Conservation (phyloP, 768 basidiomycete genomes). For the Leccinum arenicola region DNA sequence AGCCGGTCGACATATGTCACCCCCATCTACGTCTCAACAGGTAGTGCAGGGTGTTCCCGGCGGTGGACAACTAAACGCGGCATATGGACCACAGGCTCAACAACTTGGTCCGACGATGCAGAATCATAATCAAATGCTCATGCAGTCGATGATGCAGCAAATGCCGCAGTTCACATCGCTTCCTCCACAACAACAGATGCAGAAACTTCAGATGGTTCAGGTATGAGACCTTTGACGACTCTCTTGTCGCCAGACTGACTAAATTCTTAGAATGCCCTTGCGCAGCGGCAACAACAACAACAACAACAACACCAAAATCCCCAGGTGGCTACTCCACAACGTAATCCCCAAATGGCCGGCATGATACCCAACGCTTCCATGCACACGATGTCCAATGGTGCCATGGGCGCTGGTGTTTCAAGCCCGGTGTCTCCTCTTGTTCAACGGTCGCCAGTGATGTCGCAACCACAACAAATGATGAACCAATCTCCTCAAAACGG, state of each 20-base stretch:
- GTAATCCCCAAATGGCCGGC: constrained; percentile 31
- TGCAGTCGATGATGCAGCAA: constrained; percentile 50
- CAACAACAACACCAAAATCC: constrained; percentile 29
- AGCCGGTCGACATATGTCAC: constrained; percentile 42
- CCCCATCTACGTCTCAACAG: constrained; percentile 30
- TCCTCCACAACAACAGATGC: constrained; percentile 54
- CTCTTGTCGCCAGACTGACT: constrained; percentile 7
- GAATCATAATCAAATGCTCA: constrained; percentile 52
- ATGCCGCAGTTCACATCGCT: constrained; percentile 54
- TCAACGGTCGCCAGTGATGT: constrained; percentile 30
- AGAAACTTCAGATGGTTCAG: constrained; percentile 53
- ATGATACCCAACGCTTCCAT: constrained; percentile 29
- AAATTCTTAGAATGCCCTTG: constrained; percentile 13
- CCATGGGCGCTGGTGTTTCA: constrained; percentile 20
- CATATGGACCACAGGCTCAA: constrained; percentile 36
- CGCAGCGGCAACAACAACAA: constrained; percentile 31
- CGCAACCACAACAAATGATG: constrained; percentile 27
- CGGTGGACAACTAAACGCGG: constrained; percentile 18
- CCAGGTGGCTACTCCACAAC: constrained; percentile 22
- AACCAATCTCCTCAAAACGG: constrained; percentile 30
- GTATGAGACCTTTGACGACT: constrained; percentile 30
- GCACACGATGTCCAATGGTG: constrained; percentile 24
- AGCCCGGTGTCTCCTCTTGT: constrained; percentile 30
- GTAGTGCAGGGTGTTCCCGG: constrained; percentile 15
- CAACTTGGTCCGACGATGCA: constrained; percentile 51